Base-by-base conservation (phyloP, 352 stramenopile genomes). In the Globisporangium viniferum region DNA sequence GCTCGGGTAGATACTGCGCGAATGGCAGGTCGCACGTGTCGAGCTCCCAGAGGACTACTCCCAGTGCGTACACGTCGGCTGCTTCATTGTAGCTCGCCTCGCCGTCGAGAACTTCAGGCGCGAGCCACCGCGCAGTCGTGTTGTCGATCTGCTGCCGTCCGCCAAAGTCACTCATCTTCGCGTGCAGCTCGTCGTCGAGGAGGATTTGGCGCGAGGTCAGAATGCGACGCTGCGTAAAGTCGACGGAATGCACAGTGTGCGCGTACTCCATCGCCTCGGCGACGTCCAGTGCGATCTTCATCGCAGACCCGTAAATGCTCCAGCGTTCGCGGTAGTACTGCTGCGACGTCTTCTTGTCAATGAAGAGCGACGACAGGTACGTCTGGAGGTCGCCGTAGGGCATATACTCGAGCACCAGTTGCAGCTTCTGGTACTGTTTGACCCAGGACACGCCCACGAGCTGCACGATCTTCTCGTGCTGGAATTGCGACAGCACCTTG, bases 201-300 rank as follows among this genome's bases (percentile, higher is more conserved):
- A 80, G 66, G 14, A 80, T 58, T 31, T 80, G 79, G 22, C 68
- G 64, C 7, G 68, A 69, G 22, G 74, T 79, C 15, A 78, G 63
- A 54, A 80, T 51, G 27, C 62, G 70, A 2, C 73, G 57, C 51
- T 62, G 24, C 7, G 35, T 29, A 33, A 68, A 68, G 24, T 27
- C 62, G 22, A 68, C 36, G 2, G 53, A 33, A 3, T 7, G 24
- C 36, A 76, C 66, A 18, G 69, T 66, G 58, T 80, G 74, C 33
- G 76, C 29, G 44, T 79, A 80, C 49, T 58, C 31, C 12, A 80
- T 54, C 9, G 57, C 72, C n/a, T 75, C 59, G 29, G 62, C 36
- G n/a, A 74, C 31, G 33, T 80, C 74, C 6, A 73, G 15, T 12
- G 74, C 74, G 39, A 72, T 69, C 39, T 64, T 49, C 29, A 70